Percentiles rank a stretch among this genome's conserved stretches.
phyloP scores from a whole-genome alignment of 2,329 filamentous ascomycete species.

The Penicillium sp. region DNA sequence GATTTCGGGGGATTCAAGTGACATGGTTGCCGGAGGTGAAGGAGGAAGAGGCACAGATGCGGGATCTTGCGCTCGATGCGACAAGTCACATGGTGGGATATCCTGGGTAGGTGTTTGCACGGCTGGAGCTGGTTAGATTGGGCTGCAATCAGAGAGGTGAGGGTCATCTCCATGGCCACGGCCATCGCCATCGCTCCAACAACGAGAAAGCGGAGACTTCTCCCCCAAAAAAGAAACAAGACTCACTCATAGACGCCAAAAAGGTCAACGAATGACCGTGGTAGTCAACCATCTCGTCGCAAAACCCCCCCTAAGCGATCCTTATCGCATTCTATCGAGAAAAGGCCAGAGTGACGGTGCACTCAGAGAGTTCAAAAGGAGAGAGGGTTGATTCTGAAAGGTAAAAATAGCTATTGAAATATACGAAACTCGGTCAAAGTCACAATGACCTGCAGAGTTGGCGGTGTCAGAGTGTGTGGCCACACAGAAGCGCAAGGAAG shows the following conservation, averaged over 20 bases:
- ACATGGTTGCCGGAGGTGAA: slow-evolving; percentile 16
- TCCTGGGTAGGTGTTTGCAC: slow-evolving; percentile 32
- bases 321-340: slow-evolving; percentile 42
- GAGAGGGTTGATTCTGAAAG: slow-evolving; percentile 5
- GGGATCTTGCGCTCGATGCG: slow-evolving; percentile 28
- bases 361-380: slow-evolving; percentile 10
- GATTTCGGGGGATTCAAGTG: slow-evolving; percentile 10
- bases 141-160: slow-evolving; percentile 23
- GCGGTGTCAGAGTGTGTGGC: background rate
- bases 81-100: slow-evolving; percentile 37
- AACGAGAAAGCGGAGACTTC: no score
- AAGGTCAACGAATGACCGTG: slow-evolving; percentile 35
- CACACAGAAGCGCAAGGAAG: background rate
- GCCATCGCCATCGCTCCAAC: no score
- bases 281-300: slow-evolving; percentile 45
- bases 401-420: slow-evolving; percentile 4
- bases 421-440: slow-evolving; percentile 1
- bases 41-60: slow-evolving; percentile 26
- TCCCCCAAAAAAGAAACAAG: no score
- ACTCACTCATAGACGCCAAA: slow-evolving; percentile 41
- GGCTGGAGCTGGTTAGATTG: slow-evolving; percentile 30
- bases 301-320: slow-evolving; percentile 39
- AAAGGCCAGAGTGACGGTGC: slow-evolving; percentile 19
- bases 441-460: background rate
- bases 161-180: background rate